Evolutionary conservation across 2,329 filamentous ascomycete genomes (phyloP), one percentile per base, ranked within the genome.

Genomic region (Gaeumannomyces tritici): DNA sequence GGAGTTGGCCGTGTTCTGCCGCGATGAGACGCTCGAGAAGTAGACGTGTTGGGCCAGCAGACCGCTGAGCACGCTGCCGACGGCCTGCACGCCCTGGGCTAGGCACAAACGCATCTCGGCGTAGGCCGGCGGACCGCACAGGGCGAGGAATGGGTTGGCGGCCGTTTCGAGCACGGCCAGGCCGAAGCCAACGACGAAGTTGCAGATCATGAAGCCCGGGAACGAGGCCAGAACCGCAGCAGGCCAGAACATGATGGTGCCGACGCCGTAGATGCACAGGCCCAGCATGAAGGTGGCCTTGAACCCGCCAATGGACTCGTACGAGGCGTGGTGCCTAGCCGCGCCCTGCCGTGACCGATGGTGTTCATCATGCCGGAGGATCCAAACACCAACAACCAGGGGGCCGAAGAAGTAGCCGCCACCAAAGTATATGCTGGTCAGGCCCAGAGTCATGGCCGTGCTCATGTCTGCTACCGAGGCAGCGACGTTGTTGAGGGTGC

Each of bases 191-290:
- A 92, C 88, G 31, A 93, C 86, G 68, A 93, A 85, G 66, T 80
- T 86, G 67, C 82, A 86, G 59, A 89, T 83, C 73, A 91, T 86
- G 74, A 93, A 95, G 2, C 91, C 91, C 21, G 86, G 83, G 67
- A 90, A 95, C 2, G 89, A 90, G 57, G 82, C 81, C 64, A 91
- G 82, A 12, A 93, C 84, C 9, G 88, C 89, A 1, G 87, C 89
- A 0, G 90, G 90, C 90, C 90, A 95, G 75, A 93, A 93, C 75
- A 92, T 91, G 66, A 93, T 84, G n/a, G 89, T 90, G 1, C 88
- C 89, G 6, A 85, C 79, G 1, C 88, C 88, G 70, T 93, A 93
- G 61, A 93, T 87, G 66, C 81, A 82, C 4, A 93, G 78, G 1
- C 90, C 90, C 31, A 87, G 79, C 64, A 95, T 93, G 68, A 95